Percentiles rank a stretch among this genome's conserved stretches.
These are phyloP conservation scores for Chrysophaeum taylorii DNA, from an alignment of 352 stramenopile species.

Conservation along the genomic window DNA sequence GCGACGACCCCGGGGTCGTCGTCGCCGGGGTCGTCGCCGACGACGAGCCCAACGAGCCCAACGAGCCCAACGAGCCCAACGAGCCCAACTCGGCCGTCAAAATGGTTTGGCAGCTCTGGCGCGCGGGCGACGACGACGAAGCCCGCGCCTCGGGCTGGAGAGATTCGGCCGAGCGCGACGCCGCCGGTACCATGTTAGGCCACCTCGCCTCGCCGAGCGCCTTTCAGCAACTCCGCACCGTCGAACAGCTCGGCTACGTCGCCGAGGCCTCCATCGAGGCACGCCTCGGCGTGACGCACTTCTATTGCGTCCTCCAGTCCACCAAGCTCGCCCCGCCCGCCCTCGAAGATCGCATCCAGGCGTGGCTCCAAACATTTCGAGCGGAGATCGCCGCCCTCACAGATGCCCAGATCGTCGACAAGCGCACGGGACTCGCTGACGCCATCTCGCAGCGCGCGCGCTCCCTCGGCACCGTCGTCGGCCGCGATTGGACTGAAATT, in stretches of 20 bases:
- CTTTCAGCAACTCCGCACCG: neutral
- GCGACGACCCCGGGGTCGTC: neutral
- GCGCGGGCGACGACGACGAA: neutral
- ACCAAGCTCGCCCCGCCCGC: neutral
- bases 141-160: neutral
- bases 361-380: neutral
- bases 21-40: neutral
- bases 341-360: neutral
- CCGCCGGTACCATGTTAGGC: neutral
- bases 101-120: neutral
- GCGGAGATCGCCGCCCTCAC: neutral
- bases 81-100: slow-evolving; percentile 1
- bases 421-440: neutral
- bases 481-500: slow-evolving; percentile 1
- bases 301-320: neutral
- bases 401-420: neutral
- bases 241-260: slow-evolving; percentile 13
- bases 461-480: neutral
- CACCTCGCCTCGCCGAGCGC: neutral
- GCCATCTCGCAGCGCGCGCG: neutral
- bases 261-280: neutral
- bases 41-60: too few relatives aligned
- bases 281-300: neutral
- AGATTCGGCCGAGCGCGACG: neutral
- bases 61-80: too few relatives aligned